A percentile compares a stretch with the other conserved stretches of the same genome.
phyloP scores from a whole-genome alignment of 1,139 yeast genomes.

The Yamadazyma atlantica region DNA sequence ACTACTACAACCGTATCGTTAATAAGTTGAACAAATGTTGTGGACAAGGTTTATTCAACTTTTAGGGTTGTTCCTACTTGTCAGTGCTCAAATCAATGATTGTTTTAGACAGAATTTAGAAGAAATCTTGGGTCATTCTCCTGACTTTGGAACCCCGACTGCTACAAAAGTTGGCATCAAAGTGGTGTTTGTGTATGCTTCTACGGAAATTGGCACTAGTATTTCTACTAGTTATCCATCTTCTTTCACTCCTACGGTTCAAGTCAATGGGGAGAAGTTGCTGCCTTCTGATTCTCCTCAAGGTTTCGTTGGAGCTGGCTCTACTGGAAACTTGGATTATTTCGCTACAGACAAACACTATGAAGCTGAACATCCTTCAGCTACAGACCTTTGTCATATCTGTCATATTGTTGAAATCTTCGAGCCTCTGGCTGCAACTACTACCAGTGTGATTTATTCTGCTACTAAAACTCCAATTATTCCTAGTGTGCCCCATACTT shows the following conservation, averaged over 20 bases:
- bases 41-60: background rate
- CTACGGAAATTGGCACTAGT: background rate
- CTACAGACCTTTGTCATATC: constrained; percentile 5
- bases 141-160: background rate
- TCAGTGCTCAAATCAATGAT: background rate
- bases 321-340: no score
- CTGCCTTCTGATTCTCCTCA: background rate
- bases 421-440: constrained; percentile 1
- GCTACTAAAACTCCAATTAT: constrained; percentile 3
- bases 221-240: background rate
- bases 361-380: constrained; percentile 1
- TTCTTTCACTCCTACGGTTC: background rate
- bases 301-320: background rate
- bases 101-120: constrained; percentile 2
- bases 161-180: constrained; percentile 5
- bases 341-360: no score
- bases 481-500: constrained; percentile 5
- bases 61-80: background rate
- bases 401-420: constrained; percentile 8
- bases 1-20: background rate
- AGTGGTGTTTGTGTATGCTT: constrained; percentile 9
- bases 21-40: background rate
- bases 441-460: constrained; percentile 4
- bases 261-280: background rate
- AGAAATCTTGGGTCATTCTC: constrained; percentile 4